phyloP scores from a whole-genome alignment of 176 grass and related monocot genomes.

The Calamus simplicifolius region DNA sequence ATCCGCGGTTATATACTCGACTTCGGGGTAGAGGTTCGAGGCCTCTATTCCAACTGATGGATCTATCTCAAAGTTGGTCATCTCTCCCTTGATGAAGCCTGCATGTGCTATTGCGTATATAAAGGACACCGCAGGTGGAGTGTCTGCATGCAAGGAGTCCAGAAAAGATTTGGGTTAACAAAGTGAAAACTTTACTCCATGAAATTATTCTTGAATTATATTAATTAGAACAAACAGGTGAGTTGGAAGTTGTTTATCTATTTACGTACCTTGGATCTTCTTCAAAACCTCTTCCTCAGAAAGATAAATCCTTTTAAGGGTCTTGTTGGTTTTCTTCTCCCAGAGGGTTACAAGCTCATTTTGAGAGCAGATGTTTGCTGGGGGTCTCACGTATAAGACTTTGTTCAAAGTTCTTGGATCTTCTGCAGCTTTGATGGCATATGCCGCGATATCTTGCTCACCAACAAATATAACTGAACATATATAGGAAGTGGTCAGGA shows the following conservation, averaged over 20 bases:
- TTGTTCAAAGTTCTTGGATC: slow-evolving; percentile 33
- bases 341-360: slow-evolving; percentile 33
- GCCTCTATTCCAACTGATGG: slow-evolving; percentile 46
- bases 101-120: no score
- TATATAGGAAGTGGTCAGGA: no score
- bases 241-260: no score
- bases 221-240: no score
- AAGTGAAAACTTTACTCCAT: no score
- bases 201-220: no score
- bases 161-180: no score
- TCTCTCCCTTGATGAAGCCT: slow-evolving; percentile 40
- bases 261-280: slow-evolving; percentile 4
- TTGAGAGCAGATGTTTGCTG: slow-evolving; percentile 16
- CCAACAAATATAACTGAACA: slow-evolving; percentile 18
- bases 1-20: slow-evolving; percentile 38
- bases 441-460: slow-evolving; percentile 27
- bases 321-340: slow-evolving; percentile 28
- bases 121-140: neutral
- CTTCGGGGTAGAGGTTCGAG: slow-evolving; percentile 46
- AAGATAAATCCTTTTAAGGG: slow-evolving; percentile 20
- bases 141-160: no score
- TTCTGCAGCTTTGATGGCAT: slow-evolving; percentile 24
- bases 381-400: slow-evolving; percentile 24
- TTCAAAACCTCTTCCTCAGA: slow-evolving; percentile 7
- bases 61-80: slow-evolving; percentile 37